Conservation (phyloP, 352 stramenopile species). For the Pythium monospermum region DNA sequence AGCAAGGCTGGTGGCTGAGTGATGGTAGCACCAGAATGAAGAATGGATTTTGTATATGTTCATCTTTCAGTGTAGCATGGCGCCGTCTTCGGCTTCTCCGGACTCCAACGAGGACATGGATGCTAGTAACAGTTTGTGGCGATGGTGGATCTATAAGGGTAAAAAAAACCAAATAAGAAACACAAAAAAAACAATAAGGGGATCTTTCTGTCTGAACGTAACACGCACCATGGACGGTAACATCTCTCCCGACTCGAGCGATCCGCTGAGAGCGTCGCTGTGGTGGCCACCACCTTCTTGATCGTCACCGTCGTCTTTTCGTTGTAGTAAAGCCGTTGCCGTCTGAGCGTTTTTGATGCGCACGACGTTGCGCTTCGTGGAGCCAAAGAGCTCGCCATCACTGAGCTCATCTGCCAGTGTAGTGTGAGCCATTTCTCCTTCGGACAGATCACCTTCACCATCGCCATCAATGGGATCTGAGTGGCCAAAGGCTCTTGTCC, state of each 20-base stretch:
- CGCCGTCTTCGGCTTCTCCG: constrained; percentile 30
- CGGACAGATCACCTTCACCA: constrained; percentile 17
- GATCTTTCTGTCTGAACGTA: too few species aligned
- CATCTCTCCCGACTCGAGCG: constrained; percentile 51
- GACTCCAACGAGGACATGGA: constrained; percentile 37
- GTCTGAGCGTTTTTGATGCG: constrained; percentile 23
- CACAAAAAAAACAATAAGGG: too few species aligned
- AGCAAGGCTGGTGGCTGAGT: background rate
- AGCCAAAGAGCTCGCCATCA: constrained; percentile 58
- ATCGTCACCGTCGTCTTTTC: constrained; percentile 1
- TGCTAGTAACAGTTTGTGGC: too few species aligned
- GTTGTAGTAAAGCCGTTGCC: background rate
- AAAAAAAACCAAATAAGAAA: background rate
- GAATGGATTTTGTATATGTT: too few species aligned
- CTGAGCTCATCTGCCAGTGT: constrained; percentile 31
- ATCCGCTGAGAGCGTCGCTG: constrained; percentile 14
- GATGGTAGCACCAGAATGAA: too few species aligned
- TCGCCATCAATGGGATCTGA: background rate
- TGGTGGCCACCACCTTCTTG: too few species aligned
- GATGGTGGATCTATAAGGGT: too few species aligned
- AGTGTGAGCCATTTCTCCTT: constrained; percentile 24
- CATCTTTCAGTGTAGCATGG: background rate
- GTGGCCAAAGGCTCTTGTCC: background rate
- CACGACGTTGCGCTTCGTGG: constrained; percentile 21
- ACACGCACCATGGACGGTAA: constrained; percentile 29